These are phyloP conservation scores for Phanerochaete carnosa DNA, from an alignment of 768 basidiomycete species.

Conservation along the genomic window DNA sequence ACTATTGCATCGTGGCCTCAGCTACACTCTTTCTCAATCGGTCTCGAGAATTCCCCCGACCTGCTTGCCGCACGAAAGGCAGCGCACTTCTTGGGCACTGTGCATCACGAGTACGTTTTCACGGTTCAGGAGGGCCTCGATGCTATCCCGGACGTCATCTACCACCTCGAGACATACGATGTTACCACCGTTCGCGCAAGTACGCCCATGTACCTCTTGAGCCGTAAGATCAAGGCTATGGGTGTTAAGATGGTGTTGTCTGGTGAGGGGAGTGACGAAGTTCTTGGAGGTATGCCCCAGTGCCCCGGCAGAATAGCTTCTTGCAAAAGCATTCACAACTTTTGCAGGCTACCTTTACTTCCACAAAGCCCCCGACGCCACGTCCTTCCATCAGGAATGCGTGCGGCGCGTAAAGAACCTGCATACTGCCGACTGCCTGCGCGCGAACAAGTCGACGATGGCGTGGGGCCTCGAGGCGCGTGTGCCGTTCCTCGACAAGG, in stretches of 20 bases:
- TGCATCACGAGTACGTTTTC: constrained; percentile 97
- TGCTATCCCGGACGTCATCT: constrained; percentile 95
- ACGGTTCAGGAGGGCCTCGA: constrained; percentile 98
- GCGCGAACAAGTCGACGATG: constrained; percentile 99
- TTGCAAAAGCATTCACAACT: constrained; percentile 6
- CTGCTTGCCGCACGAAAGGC: constrained; percentile 91
- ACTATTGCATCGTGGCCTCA: constrained; percentile 90
- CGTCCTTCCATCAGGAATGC: constrained; percentile 92
- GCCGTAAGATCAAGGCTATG: constrained; percentile 98
- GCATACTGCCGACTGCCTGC: constrained; percentile 94
- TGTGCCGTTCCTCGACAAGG: constrained; percentile 97
- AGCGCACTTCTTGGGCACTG: constrained; percentile 89
- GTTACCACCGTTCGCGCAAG: constrained; percentile 97
- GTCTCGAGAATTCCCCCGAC: constrained; percentile 93
- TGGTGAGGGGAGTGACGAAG: constrained; percentile 97
- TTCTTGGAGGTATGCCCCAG: constrained; percentile 78
- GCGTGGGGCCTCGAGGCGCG: constrained; percentile 99
- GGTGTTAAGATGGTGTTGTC: constrained; percentile 99
- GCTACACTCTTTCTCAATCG: constrained; percentile 96
- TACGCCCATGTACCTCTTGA: constrained; percentile 98
- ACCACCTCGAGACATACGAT: constrained; percentile 98
- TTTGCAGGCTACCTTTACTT: constrained; percentile 92
- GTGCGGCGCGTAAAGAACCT: constrained; percentile 95
- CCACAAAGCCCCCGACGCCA: constrained; percentile 90
- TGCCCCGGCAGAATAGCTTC: too few species aligned